Conservation (phyloP, 176 grass and related monocot species). For the Oryza coarctata region DNA sequence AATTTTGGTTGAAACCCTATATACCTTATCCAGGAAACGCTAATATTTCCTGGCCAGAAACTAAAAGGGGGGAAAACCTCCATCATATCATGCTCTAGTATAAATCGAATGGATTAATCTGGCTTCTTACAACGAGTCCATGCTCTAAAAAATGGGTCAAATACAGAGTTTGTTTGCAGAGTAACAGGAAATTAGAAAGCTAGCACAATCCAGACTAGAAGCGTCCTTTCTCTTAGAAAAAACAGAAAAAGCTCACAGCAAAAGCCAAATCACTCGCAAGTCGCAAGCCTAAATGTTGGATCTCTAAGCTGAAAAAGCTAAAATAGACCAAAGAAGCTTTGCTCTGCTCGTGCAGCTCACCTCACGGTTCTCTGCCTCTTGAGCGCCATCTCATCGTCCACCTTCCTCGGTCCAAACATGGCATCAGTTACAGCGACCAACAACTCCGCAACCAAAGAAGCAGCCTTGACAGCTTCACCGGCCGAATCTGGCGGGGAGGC, state of each 20-base stretch:
- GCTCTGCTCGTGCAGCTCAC: slow-evolving; percentile 37
- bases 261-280: neutral
- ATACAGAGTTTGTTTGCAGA: neutral
- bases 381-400: slow-evolving; percentile 53
- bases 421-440: neutral
- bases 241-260: neutral
- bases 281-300: neutral
- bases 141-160: neutral
- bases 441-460: slow-evolving; percentile 28
- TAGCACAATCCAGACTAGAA: neutral
- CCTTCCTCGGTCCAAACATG: slow-evolving; percentile 60
- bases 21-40: neutral
- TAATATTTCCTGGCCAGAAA: neutral
- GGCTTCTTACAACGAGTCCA: neutral
- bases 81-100: neutral
- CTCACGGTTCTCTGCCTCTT: slow-evolving; percentile 72
- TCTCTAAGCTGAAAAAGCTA: neutral
- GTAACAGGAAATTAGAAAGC: neutral
- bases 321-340: neutral
- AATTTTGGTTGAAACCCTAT: neutral
- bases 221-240: neutral
- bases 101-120: neutral
- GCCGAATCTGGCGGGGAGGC: neutral
- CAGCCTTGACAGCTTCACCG: neutral
- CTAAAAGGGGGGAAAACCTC: neutral